A percentile compares a stretch with the other conserved stretches of the same genome.
Conservation (phyloP, 352 stramenopile genomes). For the Globisporangium viniferum region DNA sequence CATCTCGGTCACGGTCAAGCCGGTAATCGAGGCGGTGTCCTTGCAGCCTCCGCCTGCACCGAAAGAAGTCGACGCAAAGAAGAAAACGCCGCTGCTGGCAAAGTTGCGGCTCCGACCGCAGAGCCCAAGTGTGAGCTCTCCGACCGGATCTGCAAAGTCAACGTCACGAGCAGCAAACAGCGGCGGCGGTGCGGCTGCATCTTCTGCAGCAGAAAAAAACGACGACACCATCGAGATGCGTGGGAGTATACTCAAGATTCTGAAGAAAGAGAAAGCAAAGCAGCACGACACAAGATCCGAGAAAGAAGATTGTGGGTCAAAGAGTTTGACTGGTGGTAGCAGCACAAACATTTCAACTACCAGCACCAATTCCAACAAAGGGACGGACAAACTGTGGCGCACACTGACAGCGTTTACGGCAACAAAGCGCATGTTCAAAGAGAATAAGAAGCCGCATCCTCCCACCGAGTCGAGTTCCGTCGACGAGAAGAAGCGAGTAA, state of each 20-base stretch:
- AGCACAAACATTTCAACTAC: constrained; percentile 4
- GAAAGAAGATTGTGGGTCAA: constrained; percentile 7
- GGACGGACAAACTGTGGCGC: constrained; percentile 30
- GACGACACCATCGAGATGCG: background rate
- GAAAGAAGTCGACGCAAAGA: background rate
- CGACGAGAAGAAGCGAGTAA: constrained; percentile 10
- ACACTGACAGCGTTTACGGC: constrained; percentile 36
- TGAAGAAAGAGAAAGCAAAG: constrained; percentile 10
- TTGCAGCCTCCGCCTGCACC: background rate
- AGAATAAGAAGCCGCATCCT: constrained; percentile 15
- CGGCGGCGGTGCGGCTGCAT: background rate
- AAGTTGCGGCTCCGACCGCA: constrained; percentile 56
- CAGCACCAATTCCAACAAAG: constrained; percentile 22
- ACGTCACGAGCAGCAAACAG: constrained; percentile 5
- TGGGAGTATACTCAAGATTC: constrained; percentile 13
- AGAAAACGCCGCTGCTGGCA: constrained; percentile 44
- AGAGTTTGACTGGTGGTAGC: background rate
- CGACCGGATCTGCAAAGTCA: constrained; percentile 12
- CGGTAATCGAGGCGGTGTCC: background rate
- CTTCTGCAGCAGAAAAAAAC: background rate
- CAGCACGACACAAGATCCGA: background rate
- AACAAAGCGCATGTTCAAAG: constrained; percentile 29
- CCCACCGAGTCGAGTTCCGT: background rate
- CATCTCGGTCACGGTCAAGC: background rate
- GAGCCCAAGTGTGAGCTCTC: constrained; percentile 23